A percentile compares a stretch with the other conserved stretches of the same genome.
Evolutionary conservation across 2,329 filamentous ascomycete genomes (phyloP).

Genomic region (Neocatenulostroma microsporum): DNA sequence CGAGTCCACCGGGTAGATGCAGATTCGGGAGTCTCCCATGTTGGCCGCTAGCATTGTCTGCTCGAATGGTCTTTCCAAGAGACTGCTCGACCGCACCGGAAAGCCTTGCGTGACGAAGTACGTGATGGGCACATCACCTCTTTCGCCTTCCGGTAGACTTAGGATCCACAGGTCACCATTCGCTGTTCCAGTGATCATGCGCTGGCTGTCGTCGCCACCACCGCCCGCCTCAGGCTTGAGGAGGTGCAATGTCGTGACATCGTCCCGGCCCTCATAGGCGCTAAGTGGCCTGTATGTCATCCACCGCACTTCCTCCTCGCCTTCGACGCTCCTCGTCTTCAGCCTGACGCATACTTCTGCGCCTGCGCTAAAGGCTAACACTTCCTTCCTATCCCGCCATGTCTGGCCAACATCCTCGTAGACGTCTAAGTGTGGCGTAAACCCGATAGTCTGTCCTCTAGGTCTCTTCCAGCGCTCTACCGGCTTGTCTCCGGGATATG

Average conservation of each 20-base stretch:
- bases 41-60: slow-evolving; percentile 44
- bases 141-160: slow-evolving; percentile 15
- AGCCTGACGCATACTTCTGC: slow-evolving; percentile 47
- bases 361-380: slow-evolving; percentile 54
- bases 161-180: slow-evolving; percentile 45
- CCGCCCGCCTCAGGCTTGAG: slow-evolving; percentile 33
- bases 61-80: slow-evolving; percentile 12
- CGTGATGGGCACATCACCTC: slow-evolving; percentile 23
- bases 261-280: slow-evolving; percentile 47
- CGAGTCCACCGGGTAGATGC: slow-evolving; percentile 24
- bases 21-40: slow-evolving; percentile 38
- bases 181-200: slow-evolving; percentile 48
- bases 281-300: slow-evolving; percentile 46
- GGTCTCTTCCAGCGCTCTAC: slow-evolving; percentile 34
- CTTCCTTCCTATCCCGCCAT: slow-evolving; percentile 47
- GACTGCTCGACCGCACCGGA: slow-evolving; percentile 38
- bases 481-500: slow-evolving; percentile 21
- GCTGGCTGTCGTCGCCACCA: slow-evolving; percentile 14
- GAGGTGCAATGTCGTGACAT: slow-evolving; percentile 52
- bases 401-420: slow-evolving; percentile 23
- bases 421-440: slow-evolving; percentile 40
- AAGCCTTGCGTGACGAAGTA: slow-evolving; percentile 39
- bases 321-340: slow-evolving; percentile 27
- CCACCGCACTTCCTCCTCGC: slow-evolving; percentile 33
- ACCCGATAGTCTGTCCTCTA: slow-evolving; percentile 50